Evolutionary conservation across 495 filamentous ascomycete genomes (phyloP), one percentile per base, ranked within the genome.

Genomic region (Zalerion maritima): DNA sequence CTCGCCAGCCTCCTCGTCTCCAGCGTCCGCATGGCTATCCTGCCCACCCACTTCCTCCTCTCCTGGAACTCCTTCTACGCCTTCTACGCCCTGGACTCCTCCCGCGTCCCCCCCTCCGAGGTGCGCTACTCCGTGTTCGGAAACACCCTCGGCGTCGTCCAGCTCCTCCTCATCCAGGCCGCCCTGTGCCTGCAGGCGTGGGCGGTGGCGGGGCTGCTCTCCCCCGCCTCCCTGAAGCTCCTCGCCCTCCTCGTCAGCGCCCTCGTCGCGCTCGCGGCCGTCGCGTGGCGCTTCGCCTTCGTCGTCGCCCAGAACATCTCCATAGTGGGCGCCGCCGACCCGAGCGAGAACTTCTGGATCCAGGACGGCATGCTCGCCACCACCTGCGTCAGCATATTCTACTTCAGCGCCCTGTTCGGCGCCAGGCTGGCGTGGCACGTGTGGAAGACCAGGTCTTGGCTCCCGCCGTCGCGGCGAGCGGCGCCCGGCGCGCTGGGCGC

Each of bases 151-250:
- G 54, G 54, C 13, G 45, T 76, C 8, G 38, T 86, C 1, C 50
- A 84, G 9, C 54, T 75, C 17, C 40, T 71, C 14, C 67, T 62
- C 30, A 62, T 85, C 28, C 60, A 79, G 37, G 31, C 54, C 0
- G 83, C 82, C 2, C 60, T 93, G 9, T 60, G 78, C 12, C 36
- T 85, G n/a, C 85, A 93, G 43, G 65, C 79, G 6, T 64, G 68
- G 25, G 69, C 77, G 9, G 69, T 84, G 36, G 55, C 64, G 60
- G 63, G 47, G 38, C 52, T 26, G 55, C 62, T 38, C 24, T 74
- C 40, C 55, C 47, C 15, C 24, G 28, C 32, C 6, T 40, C 49
- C 0, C 42, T 52, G n/a, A 57, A 59, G 6, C 41, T 42, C 11
- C 13, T 42, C 2, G 58, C 78, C 28, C 52, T 67, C 10, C 42